A percentile compares a stretch with the other conserved stretches of the same genome.
Evolutionary conservation across 495 filamentous ascomycete species (phyloP).

Genomic region (Talaromyces liani): DNA sequence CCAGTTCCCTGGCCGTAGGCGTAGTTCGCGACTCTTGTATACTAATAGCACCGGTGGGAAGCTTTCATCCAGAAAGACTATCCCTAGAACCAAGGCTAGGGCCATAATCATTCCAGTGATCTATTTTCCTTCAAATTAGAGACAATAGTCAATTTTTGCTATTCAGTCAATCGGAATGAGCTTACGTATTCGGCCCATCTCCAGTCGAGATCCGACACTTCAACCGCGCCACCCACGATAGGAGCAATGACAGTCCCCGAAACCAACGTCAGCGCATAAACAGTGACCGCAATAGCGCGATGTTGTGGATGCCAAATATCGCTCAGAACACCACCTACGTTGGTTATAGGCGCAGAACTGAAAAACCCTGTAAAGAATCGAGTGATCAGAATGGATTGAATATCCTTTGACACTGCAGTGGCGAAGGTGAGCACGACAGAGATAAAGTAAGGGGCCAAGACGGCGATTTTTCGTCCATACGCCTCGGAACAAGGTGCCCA

Average conservation of each 20-base stretch:
- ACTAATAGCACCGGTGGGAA: slow-evolving; percentile 54
- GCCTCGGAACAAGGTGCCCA: slow-evolving; percentile 66
- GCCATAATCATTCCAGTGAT: slow-evolving; percentile 11
- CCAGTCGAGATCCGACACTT: slow-evolving; percentile 44
- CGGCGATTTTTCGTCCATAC: slow-evolving; percentile 51
- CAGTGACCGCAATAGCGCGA: slow-evolving; percentile 56
- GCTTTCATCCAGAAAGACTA: slow-evolving; percentile 55
- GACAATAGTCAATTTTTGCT: too few relatives aligned
- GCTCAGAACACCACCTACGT: slow-evolving; percentile 60
- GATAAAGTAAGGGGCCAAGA: slow-evolving; percentile 55
- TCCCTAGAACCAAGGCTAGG: too few relatives aligned
- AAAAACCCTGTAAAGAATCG: slow-evolving; percentile 68
- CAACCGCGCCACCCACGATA: slow-evolving; percentile 51
- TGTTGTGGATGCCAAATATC: slow-evolving; percentile 55
- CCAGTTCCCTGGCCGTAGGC: slow-evolving; percentile 54
- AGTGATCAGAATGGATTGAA: slow-evolving; percentile 64
- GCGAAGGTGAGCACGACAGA: slow-evolving; percentile 57
- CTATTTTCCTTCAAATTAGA: slow-evolving; percentile 17
- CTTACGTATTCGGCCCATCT: slow-evolving; percentile 50
- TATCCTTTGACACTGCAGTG: slow-evolving; percentile 55
- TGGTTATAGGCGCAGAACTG: slow-evolving; percentile 59
- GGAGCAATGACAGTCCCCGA: slow-evolving; percentile 54
- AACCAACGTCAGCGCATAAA: slow-evolving; percentile 61
- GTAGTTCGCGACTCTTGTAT: slow-evolving; percentile 53
- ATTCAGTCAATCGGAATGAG: too few relatives aligned